Percentiles rank a stretch among this genome's conserved stretches.
These are phyloP conservation scores for Diaporthe velutina DNA, from an alignment of 2,329 filamentous ascomycete genomes.

Conservation along the genomic window DNA sequence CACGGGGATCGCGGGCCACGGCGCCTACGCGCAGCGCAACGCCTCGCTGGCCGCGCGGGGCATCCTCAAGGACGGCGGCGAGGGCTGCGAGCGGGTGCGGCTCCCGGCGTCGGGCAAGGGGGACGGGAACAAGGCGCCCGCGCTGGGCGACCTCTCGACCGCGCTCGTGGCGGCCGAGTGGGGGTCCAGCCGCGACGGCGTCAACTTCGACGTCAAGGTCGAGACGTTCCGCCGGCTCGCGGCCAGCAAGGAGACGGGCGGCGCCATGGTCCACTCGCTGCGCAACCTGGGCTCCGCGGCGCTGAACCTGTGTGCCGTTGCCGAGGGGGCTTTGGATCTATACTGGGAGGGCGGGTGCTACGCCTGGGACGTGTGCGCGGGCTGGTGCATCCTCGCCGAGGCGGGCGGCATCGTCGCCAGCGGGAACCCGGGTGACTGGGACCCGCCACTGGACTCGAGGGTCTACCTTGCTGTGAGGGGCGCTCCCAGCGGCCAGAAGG, in stretches of 20 bases:
- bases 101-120: slow-evolving; percentile 56
- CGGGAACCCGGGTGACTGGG: slow-evolving; percentile 81
- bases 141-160: slow-evolving; percentile 70
- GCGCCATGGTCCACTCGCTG: slow-evolving; percentile 82
- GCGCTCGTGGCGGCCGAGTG: slow-evolving; percentile 80
- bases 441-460: slow-evolving; percentile 69
- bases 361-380: slow-evolving; percentile 88
- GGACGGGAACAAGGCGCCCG: slow-evolving; percentile 59
- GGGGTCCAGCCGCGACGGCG: slow-evolving; percentile 75
- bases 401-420: slow-evolving; percentile 80
- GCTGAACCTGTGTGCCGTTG: slow-evolving; percentile 80
- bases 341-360: slow-evolving; percentile 90
- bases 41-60: slow-evolving; percentile 55
- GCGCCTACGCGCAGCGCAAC: slow-evolving; percentile 69
- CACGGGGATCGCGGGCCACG: slow-evolving; percentile 76
- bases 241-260: slow-evolving; percentile 70
- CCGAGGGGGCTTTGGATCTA: slow-evolving; percentile 77
- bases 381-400: slow-evolving; percentile 81
- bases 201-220: slow-evolving; percentile 78
- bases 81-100: slow-evolving; percentile 38
- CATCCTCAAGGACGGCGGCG: slow-evolving; percentile 38
- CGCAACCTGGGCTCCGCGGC: slow-evolving; percentile 80
- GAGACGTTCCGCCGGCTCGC: slow-evolving; percentile 74
- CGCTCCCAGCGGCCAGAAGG: slow-evolving; percentile 70
- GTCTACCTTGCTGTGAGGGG: slow-evolving; percentile 74